These are phyloP conservation scores for Dothiorella sarmentorum DNA, from an alignment of 2,329 filamentous ascomycete genomes.

Conservation along the genomic window DNA sequence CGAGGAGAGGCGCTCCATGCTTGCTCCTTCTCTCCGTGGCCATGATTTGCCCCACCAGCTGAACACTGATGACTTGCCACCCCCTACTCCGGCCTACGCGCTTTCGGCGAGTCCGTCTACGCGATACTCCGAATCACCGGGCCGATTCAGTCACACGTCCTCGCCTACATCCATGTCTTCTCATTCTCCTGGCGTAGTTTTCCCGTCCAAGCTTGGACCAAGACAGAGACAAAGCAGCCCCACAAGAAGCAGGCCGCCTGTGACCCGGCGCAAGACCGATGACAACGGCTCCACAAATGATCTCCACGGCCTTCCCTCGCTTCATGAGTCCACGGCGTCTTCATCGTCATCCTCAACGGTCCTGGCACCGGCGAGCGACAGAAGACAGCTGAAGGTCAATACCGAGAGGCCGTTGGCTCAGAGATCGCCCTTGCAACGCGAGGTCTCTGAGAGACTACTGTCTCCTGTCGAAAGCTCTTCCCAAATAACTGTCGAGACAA, in stretches of 20 bases:
- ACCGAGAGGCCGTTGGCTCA: constrained; percentile 36
- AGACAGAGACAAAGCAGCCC: constrained; percentile 56
- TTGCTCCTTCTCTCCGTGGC: constrained; percentile 13
- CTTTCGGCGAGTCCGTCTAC: constrained; percentile 72
- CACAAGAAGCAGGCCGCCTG: constrained; percentile 55
- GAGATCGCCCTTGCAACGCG: background rate
- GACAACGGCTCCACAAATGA: constrained; percentile 48
- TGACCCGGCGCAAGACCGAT: constrained; percentile 57
- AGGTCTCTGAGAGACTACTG: constrained; percentile 24
- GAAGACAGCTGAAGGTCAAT: constrained; percentile 8
- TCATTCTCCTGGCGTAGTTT: constrained; percentile 62
- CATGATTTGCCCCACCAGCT: constrained; percentile 48
- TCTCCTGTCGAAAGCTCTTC: constrained; percentile 31
- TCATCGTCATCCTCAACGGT: constrained; percentile 71
- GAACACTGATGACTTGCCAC: constrained; percentile 63
- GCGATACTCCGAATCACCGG: constrained; percentile 69
- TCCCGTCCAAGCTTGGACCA: constrained; percentile 40
- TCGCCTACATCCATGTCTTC: constrained; percentile 77
- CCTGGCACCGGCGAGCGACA: constrained; percentile 31
- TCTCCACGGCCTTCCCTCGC: constrained; percentile 58
- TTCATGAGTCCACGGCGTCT: constrained; percentile 67
- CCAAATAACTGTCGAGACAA: constrained; percentile 34
- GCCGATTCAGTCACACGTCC: constrained; percentile 71
- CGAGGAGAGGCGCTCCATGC: constrained; percentile 25
- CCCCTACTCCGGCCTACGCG: constrained; percentile 63